A percentile compares a stretch with the other conserved stretches of the same genome.
Conservation (phyloP, 495 filamentous ascomycete genomes). For the Penicillium antarcticum region DNA sequence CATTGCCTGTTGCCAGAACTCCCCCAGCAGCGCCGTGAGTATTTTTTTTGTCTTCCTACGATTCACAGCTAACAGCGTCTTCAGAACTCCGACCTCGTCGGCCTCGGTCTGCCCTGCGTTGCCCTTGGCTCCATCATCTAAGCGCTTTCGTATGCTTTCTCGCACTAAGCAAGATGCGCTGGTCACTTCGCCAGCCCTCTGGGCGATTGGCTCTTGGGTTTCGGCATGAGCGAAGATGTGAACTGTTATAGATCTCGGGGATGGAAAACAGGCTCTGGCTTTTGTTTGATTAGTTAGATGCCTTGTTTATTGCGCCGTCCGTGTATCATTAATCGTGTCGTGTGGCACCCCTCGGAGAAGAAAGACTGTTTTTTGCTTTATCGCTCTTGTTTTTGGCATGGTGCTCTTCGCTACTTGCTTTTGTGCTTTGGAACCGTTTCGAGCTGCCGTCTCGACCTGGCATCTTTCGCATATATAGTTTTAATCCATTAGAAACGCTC, state of each 20-base stretch:
- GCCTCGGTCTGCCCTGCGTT: slow-evolving; percentile 45
- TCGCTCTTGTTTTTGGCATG: slow-evolving; percentile 16
- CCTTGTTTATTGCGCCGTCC: slow-evolving; percentile 22
- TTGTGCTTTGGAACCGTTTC: slow-evolving; percentile 17
- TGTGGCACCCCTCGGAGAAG: slow-evolving; percentile 38
- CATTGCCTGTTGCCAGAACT: slow-evolving; percentile 50
- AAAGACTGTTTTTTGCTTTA: slow-evolving; percentile 31
- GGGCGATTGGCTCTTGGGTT: not conserved
- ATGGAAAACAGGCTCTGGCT: slow-evolving; percentile 19
- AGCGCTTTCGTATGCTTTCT: slow-evolving; percentile 16
- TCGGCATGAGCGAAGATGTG: slow-evolving; percentile 7
- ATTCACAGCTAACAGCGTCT: slow-evolving; percentile 8
- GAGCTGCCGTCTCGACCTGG: slow-evolving; percentile 17
- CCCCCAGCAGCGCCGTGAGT: slow-evolving; percentile 34
- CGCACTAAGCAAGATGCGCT: slow-evolving; percentile 17
- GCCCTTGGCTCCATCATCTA: slow-evolving; percentile 49
- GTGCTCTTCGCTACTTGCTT: slow-evolving; percentile 21
- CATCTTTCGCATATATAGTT: slow-evolving; percentile 22
- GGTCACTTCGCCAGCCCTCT: slow-evolving; percentile 3
- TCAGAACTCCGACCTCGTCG: slow-evolving; percentile 34
- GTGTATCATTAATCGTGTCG: slow-evolving; percentile 37
- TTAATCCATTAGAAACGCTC: slow-evolving; percentile 31
- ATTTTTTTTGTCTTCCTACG: too few relatives aligned
- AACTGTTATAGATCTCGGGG: slow-evolving; percentile 23
- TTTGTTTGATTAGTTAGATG: slow-evolving; percentile 22